Evolutionary conservation across 1,284 basidiomycete genomes (phyloP).

Genomic region (Ustilago nuda): DNA sequence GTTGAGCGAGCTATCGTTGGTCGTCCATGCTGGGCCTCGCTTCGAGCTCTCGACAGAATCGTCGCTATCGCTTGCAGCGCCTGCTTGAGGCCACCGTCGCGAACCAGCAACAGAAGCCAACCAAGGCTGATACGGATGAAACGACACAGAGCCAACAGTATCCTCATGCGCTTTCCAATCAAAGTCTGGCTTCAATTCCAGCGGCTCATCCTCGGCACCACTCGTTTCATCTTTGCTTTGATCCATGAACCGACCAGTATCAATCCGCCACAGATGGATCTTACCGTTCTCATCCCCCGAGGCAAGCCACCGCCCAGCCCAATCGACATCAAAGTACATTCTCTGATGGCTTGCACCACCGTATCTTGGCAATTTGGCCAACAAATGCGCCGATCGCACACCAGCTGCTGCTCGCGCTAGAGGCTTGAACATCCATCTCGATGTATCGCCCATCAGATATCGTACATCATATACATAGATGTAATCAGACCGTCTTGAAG

Average conservation of each 20-base stretch:
- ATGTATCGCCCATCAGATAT: constrained; percentile 44
- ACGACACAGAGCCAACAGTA: constrained; percentile 40
- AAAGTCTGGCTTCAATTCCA: constrained; percentile 30
- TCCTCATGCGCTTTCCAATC: constrained; percentile 53
- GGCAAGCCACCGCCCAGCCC: constrained; percentile 52
- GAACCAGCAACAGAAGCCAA: constrained; percentile 44
- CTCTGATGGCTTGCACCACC: constrained; percentile 42
- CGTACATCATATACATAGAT: constrained; percentile 58
- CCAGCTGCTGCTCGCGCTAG: constrained; percentile 25
- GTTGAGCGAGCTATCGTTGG: constrained; percentile 34
- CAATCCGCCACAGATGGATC: constrained; percentile 50
- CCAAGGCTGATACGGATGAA: constrained; percentile 47
- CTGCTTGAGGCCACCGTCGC: constrained; percentile 28
- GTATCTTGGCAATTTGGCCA: constrained; percentile 36
- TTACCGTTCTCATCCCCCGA: constrained; percentile 45
- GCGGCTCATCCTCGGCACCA: not conserved
- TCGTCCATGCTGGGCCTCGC: constrained; percentile 25
- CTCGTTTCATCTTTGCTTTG: constrained; percentile 5
- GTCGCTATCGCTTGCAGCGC: constrained; percentile 3
- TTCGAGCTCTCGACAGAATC: constrained; percentile 9
- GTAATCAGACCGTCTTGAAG: constrained; percentile 37
- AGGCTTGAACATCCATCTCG: constrained; percentile 39
- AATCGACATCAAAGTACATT: constrained; percentile 58
- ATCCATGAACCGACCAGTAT: constrained; percentile 29
- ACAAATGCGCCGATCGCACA: constrained; percentile 32